phyloP scores from a whole-genome alignment of 106 monocot species.

The Platanthera zijinensis region DNA sequence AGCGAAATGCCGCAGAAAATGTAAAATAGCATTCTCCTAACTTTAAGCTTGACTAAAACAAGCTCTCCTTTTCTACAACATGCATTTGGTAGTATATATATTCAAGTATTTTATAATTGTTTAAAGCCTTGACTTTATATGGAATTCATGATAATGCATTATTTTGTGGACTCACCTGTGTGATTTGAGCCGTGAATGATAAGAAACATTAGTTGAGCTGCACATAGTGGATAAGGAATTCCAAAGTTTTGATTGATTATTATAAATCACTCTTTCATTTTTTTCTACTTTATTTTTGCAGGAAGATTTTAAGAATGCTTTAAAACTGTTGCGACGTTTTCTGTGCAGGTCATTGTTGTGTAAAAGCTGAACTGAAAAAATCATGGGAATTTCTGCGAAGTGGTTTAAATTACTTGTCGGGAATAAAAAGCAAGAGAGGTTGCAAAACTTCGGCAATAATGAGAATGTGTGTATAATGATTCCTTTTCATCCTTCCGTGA shows the following conservation, averaged over 20 bases:
- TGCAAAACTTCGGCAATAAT: conserved; percentile 24
- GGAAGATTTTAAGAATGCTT: conserved; percentile 1
- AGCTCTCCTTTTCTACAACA: neutral
- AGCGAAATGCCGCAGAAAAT: neutral
- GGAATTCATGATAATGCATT: neutral
- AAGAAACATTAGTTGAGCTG: neutral
- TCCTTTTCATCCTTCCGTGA: neutral
- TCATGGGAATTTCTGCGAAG: conserved; percentile 78
- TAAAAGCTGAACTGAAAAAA: conserved; percentile 10
- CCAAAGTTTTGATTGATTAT: neutral
- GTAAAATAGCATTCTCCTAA: neutral
- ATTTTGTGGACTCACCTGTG: neutral
- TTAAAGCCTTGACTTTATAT: neutral
- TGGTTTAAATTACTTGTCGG: conserved; percentile 78
- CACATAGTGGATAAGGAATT: neutral
- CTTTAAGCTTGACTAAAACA: neutral
- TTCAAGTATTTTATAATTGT: neutral
- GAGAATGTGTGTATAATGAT: conserved; percentile 35
- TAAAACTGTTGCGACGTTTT: neutral
- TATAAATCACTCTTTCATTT: neutral
- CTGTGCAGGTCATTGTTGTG: conserved; percentile 6
- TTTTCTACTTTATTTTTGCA: neutral
- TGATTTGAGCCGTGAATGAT: neutral
- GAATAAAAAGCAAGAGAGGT: conserved; percentile 43
- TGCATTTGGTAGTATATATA: neutral